A percentile compares a stretch with the other conserved stretches of the same genome.
Conservation (phyloP, 371 early-diverging fungal species). For the Rhizopus delemar region DNA sequence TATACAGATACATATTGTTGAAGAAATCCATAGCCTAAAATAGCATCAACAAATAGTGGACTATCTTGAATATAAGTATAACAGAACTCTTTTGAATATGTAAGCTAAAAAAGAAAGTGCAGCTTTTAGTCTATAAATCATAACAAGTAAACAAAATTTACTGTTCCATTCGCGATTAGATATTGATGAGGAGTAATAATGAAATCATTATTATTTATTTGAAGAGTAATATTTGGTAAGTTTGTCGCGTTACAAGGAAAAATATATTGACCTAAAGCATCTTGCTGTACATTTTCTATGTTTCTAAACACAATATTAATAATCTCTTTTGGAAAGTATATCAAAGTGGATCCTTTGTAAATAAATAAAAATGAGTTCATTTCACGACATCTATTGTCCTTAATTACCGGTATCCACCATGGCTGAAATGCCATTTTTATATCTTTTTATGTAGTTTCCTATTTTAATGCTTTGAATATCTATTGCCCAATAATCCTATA, state of each 20-base stretch:
- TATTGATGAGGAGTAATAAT: constrained; percentile 35
- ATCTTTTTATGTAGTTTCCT: constrained; percentile 15
- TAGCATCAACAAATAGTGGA: constrained; percentile 36
- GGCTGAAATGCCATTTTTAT: constrained; percentile 16
- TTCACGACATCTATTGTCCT: neutral
- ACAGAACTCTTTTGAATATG: constrained; percentile 23
- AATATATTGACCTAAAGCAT: constrained; percentile 32
- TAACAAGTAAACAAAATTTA: constrained; percentile 15
- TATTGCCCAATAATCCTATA: constrained; percentile 51
- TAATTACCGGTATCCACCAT: constrained; percentile 43
- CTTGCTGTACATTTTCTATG: constrained; percentile 18
- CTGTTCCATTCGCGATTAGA: constrained; percentile 31
- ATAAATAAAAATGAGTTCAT: neutral
- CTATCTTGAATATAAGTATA: constrained; percentile 44
- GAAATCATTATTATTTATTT: constrained; percentile 24
- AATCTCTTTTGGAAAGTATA: constrained; percentile 33
- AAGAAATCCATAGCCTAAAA: constrained; percentile 51
- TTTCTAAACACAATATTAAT: constrained; percentile 19
- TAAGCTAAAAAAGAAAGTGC: constrained; percentile 10
- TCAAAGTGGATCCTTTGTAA: constrained; percentile 36
- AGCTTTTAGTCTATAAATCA: too few species aligned
- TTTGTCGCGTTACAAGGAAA: constrained; percentile 34
- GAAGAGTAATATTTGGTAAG: constrained; percentile 29
- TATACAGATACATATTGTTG: constrained; percentile 46
- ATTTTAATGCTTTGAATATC: constrained; percentile 34